A percentile compares a stretch with the other conserved stretches of the same genome.
These are phyloP conservation scores for Solanum hybrid DNA, from an alignment of 305 asterid species.

Conservation along the genomic window DNA sequence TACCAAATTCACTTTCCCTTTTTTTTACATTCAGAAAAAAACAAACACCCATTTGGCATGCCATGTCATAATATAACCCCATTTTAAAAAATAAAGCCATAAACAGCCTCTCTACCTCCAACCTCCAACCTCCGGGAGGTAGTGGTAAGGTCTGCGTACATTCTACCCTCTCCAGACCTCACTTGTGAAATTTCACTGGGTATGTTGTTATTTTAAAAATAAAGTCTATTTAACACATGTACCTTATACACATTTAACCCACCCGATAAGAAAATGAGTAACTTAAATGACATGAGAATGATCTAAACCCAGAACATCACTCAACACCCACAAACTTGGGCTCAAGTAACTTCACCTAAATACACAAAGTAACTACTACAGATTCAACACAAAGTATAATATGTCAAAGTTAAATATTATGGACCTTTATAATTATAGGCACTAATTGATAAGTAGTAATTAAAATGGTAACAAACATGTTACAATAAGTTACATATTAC, in stretches of 20 bases:
- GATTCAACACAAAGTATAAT: background rate
- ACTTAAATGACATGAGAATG: background rate
- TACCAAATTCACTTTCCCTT: background rate
- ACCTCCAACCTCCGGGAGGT: background rate
- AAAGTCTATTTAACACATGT: background rate
- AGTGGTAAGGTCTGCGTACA: background rate
- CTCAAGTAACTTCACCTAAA: background rate
- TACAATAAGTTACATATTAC: background rate
- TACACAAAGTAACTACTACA: background rate
- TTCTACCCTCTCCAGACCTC: background rate
- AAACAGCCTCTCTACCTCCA: background rate
- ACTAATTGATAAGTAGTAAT: background rate
- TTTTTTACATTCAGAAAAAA: background rate
- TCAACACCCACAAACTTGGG: background rate
- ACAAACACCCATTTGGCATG: background rate
- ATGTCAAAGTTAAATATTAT: background rate
- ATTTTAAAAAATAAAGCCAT: background rate
- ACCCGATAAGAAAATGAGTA: background rate
- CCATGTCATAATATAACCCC: background rate
- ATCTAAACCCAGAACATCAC: background rate
- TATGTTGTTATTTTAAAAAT: background rate
- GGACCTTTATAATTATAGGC: background rate
- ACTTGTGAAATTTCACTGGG: background rate
- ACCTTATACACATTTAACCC: background rate
- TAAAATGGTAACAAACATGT: background rate